Base-by-base conservation (phyloP, 2,329 filamentous ascomycete genomes). In the Arthrobotrys sinensis region DNA sequence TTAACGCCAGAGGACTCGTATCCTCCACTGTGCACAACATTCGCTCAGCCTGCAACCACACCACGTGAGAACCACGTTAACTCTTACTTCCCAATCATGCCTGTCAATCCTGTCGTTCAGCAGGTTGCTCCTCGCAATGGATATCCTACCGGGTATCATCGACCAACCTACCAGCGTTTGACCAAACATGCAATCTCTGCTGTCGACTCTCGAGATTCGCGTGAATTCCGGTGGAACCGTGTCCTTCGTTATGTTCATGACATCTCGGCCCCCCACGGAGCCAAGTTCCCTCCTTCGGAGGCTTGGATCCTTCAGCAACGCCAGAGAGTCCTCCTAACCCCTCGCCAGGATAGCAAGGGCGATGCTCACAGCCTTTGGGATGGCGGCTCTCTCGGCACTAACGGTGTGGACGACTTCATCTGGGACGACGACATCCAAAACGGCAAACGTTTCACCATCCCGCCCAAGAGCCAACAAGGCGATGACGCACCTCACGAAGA, bases 341-440 rank as follows among this genome's bases (percentile, higher is more conserved):
- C 76, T 48, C 69, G 70, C 53, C 63, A 75, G 12, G 69, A 63
- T 36, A 34, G 19, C 38, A 72, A 65, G 3, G 72, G 63, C 16
- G 68, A 69, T 24, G 36, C 46, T 21, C 80, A 80, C 19, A 80
- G 77, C 57, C 69, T 81, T 16, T 82, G 81, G 81, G 79, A 78
- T 38, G 81, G 81, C 16, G 81, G 81, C 43, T 82, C 81, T 5
- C 80, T 80, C 19, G 81, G 81, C 14, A 82, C 81, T 10, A 82
- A 82, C 66, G 81, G 81, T 12, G 81, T 82, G 36, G 81, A 82
- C 57, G 81, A 82, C 43, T 82, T 82, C 52, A 80, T 82, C 48
- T 82, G 81, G 81, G 81, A 81, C 62, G 81, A 82, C 52, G 81
- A 82, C 52, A 38, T 79, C 16, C 55, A 73, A 48, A 73, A 79